Percentiles rank a stretch among this genome's conserved stretches.
Conservation (phyloP, 345 rosid species). For the Excoecaria agallocha region DNA sequence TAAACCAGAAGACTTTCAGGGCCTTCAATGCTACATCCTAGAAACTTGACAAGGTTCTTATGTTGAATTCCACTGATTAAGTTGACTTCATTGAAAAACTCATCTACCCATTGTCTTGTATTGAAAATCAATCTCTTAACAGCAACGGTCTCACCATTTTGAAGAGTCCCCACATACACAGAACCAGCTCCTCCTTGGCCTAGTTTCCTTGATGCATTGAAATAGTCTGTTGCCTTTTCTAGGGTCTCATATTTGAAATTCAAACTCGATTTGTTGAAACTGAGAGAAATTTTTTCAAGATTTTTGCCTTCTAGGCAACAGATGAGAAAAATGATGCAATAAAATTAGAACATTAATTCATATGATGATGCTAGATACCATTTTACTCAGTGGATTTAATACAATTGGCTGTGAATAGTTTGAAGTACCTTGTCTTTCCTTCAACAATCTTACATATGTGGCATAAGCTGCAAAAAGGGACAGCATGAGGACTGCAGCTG, state of each 20-base stretch:
- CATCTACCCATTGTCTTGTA: conserved; percentile 59
- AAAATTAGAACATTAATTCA: background rate
- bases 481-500: conserved; percentile 35
- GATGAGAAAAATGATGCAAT: background rate
- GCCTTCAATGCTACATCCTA: conserved; percentile 64
- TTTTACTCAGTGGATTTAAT: no score
- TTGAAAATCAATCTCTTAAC: conserved; percentile 51
- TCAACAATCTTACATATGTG: conserved; percentile 23
- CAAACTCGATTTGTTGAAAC: conserved; percentile 28
- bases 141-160: conserved; percentile 42
- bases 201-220: conserved; percentile 36
- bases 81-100: conserved; percentile 56
- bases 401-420: background rate
- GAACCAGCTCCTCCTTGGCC: conserved; percentile 61
- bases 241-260: conserved; percentile 47
- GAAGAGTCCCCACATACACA: conserved; percentile 44
- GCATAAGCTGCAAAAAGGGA: conserved; percentile 34
- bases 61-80: conserved; percentile 50
- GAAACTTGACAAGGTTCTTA: conserved; percentile 52
- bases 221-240: conserved; percentile 52
- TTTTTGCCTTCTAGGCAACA: conserved; percentile 22
- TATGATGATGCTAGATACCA: no score
- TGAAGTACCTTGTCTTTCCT: conserved; percentile 38
- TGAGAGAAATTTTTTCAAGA: conserved; percentile 25
- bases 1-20: conserved; percentile 62